Conservation (phyloP, 2,329 filamentous ascomycete species). For the Capronia coronata region DNA sequence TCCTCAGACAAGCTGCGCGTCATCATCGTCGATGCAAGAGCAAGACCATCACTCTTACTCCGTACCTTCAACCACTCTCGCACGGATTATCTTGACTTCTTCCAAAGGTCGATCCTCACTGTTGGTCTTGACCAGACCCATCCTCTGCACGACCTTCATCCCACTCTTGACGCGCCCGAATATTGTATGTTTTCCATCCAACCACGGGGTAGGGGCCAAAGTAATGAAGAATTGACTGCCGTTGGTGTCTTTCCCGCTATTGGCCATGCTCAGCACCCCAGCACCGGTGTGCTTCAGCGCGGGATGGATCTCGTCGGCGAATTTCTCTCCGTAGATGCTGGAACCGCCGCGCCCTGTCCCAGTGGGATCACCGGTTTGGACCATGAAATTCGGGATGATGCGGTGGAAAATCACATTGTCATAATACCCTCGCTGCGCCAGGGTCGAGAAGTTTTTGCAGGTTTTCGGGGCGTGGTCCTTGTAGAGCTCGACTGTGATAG, state of each 20-base stretch:
- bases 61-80: slow-evolving; percentile 56
- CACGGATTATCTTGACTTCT: slow-evolving; percentile 71
- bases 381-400: slow-evolving; percentile 93
- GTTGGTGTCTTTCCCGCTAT: slow-evolving; percentile 86
- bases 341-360: slow-evolving; percentile 83
- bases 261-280: slow-evolving; percentile 93
- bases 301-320: slow-evolving; percentile 80
- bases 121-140: slow-evolving; percentile 81
- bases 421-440: slow-evolving; percentile 81
- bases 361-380: slow-evolving; percentile 89
- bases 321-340: slow-evolving; percentile 88
- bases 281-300: slow-evolving; percentile 84
- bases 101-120: slow-evolving; percentile 73
- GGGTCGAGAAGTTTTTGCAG: slow-evolving; percentile 78
- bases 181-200: slow-evolving; percentile 95
- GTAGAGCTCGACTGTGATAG: slow-evolving; percentile 84
- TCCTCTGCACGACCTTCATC: slow-evolving; percentile 73
- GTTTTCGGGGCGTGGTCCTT: slow-evolving; percentile 77
- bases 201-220: slow-evolving; percentile 86
- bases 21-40: background rate
- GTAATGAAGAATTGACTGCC: slow-evolving; percentile 96
- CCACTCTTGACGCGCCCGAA: slow-evolving; percentile 86
- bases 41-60: slow-evolving; percentile 6
- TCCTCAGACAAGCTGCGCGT: background rate
- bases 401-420: slow-evolving; percentile 81